Evolutionary conservation across 352 stramenopile species (phyloP).

Genomic region (Globisporangium lucens): DNA sequence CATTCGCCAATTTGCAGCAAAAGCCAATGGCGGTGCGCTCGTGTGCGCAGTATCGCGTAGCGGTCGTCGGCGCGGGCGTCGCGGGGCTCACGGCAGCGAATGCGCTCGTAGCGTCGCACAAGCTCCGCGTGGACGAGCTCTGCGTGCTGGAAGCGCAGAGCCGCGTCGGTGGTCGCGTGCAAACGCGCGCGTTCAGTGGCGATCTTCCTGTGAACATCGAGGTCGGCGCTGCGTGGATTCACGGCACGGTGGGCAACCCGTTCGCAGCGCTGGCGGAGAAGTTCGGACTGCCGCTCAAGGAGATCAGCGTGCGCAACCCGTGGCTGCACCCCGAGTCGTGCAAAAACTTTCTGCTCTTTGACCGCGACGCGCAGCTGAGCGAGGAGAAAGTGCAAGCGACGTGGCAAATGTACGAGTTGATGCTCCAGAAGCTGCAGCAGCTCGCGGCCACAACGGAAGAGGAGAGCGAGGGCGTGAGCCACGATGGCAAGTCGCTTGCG

Average conservation of each 20-base stretch:
- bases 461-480: neutral
- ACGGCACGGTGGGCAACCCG: conserved; percentile 43
- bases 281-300: conserved; percentile 43
- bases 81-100: conserved; percentile 45
- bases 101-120: conserved; percentile 29
- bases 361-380: conserved; percentile 23
- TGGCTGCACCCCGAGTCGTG: conserved; percentile 53
- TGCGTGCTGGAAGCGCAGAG: conserved; percentile 46
- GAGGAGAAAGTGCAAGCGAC: conserved; percentile 32
- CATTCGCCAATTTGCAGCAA: neutral
- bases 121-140: conserved; percentile 30
- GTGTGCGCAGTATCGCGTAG: conserved; percentile 25
- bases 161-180: conserved; percentile 48
- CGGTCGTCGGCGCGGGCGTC: conserved; percentile 43
- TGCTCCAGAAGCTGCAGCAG: conserved; percentile 43
- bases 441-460: conserved; percentile 19
- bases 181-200: conserved; percentile 47
- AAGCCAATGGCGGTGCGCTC: neutral
- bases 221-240: conserved; percentile 57
- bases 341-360: conserved; percentile 44
- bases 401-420: conserved; percentile 40
- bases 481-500: conserved; percentile 27
- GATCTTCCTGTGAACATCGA: conserved; percentile 44
- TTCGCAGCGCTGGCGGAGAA: conserved; percentile 35
- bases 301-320: conserved; percentile 51